Evolutionary conservation across 495 filamentous ascomycete genomes (phyloP).

Genomic region (Tuber umbilicatum): DNA sequence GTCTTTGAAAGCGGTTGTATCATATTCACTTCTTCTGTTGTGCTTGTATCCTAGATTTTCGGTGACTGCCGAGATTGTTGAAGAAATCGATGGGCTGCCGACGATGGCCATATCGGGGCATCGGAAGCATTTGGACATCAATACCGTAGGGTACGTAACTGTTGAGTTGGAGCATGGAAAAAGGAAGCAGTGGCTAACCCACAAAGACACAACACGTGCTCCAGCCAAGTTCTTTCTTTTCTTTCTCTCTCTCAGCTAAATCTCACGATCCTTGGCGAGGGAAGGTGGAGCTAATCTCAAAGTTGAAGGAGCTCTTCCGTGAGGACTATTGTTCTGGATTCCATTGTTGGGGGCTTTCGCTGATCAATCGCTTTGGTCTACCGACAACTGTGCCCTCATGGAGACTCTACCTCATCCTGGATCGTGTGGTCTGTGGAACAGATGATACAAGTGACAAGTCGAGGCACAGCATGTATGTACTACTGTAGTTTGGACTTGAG

Average conservation of each 20-base stretch:
- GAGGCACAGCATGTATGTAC: background rate
- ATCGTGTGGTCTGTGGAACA: background rate
- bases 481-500: too few relatives aligned
- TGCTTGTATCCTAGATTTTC: background rate
- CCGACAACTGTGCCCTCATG: background rate
- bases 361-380: background rate
- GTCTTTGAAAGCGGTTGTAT: background rate
- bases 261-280: conserved; percentile 2
- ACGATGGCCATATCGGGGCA: background rate
- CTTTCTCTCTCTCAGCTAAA: background rate
- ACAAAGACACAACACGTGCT: background rate
- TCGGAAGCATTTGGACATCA: background rate
- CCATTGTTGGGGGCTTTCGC: background rate
- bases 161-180: background rate
- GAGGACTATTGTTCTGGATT: conserved; percentile 1
- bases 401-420: background rate
- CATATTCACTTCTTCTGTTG: background rate
- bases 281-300: background rate
- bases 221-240: background rate
- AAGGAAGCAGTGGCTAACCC: background rate
- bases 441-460: background rate
- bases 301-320: background rate
- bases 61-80: background rate
- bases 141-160: conserved; percentile 2
- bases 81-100: background rate